Evolutionary conservation across 2,329 filamentous ascomycete genomes (phyloP), one percentile per base, ranked within the genome.

Genomic region (Plectosphaerella sp.): DNA sequence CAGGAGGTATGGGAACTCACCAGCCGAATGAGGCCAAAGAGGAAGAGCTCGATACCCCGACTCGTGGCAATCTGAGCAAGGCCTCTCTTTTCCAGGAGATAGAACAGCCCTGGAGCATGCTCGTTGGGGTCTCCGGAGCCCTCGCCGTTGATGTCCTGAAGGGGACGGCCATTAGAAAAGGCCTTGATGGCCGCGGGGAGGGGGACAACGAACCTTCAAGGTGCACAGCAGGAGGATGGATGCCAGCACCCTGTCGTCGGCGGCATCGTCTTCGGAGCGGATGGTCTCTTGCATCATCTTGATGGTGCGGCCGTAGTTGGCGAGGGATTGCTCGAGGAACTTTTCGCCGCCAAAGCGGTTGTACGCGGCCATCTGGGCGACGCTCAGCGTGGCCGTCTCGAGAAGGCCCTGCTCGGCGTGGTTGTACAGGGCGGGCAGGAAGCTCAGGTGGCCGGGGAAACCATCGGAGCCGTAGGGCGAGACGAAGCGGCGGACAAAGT

Each of bases 401-500:
- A 69, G 57, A 3, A 68, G 39, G 1, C 66, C 64, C 47, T 55
- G 45, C 11, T 60, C 55, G 50, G 60, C 24, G 4, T 60, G 52
- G 41, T 67, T 53, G 43, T 62, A 67, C 5, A 69, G 53, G 18
- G 51, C 48, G 2, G 65, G 65, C 4, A 69, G 61, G 46, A 67
- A 67, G 51, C 56, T 67, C 20, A 69, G 55, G 24, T 69, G 66
- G 0, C 66, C 66, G 0, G 66, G 64, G 9, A 67, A 64, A 1
- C 63, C 62, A 24, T 68, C 65, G 1, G 49, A 48, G 11, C 57
- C 59, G 12, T 62, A 54, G 0, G 65, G 66, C 4, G 66, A 62
- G 1, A 67, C 64, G 45, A 68, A 68, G 11, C 66, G 66, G 28
- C 55, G 59, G 24, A 68, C 53, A n/a, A 69, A 69, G 50, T 69